Conservation (phyloP, 2,329 filamentous ascomycete species). For the Teratosphaeria viscida region DNA sequence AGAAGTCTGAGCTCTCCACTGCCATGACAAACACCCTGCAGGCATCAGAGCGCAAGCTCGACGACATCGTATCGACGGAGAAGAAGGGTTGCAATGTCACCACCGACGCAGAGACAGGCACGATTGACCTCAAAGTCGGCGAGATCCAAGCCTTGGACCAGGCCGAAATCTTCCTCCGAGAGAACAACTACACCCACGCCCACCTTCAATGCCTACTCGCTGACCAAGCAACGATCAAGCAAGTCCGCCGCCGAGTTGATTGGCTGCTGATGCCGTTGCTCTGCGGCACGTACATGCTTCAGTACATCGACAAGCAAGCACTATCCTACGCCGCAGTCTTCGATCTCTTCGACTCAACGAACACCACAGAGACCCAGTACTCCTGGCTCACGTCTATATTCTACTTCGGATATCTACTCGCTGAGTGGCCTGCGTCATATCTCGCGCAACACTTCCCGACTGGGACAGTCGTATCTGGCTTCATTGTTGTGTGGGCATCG, state of each 20-base stretch:
- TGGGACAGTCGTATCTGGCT: conserved; percentile 20
- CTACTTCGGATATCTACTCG: conserved; percentile 41
- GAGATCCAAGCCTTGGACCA: conserved; percentile 35
- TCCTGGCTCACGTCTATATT: conserved; percentile 48
- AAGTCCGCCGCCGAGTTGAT: conserved; percentile 26
- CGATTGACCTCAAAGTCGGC: conserved; percentile 17
- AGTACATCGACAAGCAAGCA: conserved; percentile 37
- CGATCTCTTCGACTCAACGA: conserved; percentile 41
- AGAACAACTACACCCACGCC: conserved; percentile 35
- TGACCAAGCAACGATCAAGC: conserved; percentile 29
- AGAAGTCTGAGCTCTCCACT: too few species aligned
- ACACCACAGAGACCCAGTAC: conserved; percentile 40
- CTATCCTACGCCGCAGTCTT: conserved; percentile 47
- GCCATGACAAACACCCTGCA: too few species aligned
- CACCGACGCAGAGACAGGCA: not conserved
- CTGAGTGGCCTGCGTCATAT: conserved; percentile 33
- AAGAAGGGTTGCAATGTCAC: not conserved
- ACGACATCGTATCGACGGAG: not conserved
- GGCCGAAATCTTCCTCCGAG: conserved; percentile 39
- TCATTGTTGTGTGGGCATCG: conserved; percentile 19
- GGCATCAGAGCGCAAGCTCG: too few species aligned
- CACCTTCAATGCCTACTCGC: conserved; percentile 36
- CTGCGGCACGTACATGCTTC: conserved; percentile 39
- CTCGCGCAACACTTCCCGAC: conserved; percentile 33
- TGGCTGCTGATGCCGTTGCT: conserved; percentile 43